Percentiles rank a stretch among this genome's conserved stretches.
These are phyloP conservation scores for Fusarium domesticum DNA, from an alignment of 2,329 filamentous ascomycete genomes.

Conservation along the genomic window DNA sequence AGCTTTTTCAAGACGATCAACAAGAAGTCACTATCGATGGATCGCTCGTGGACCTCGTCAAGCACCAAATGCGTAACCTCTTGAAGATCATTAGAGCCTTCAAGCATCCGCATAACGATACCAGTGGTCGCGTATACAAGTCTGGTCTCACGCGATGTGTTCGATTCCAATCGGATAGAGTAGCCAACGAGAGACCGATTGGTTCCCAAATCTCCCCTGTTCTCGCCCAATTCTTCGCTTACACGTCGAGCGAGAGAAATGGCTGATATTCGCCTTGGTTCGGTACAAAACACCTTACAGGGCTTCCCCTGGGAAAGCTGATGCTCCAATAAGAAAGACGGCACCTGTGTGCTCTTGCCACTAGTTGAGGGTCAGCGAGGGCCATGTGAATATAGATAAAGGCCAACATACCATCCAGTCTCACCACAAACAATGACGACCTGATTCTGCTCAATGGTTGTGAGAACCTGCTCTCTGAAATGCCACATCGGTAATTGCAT, in stretches of 20 bases:
- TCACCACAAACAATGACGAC: constrained; percentile 94
- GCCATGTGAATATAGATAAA: neutral
- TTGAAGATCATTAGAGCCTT: constrained; percentile 78
- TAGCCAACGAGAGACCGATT: constrained; percentile 84
- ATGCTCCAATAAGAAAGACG: constrained; percentile 87
- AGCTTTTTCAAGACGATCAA: constrained; percentile 87
- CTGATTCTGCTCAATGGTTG: constrained; percentile 73
- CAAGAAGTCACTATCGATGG: constrained; percentile 95
- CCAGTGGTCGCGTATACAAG: constrained; percentile 86
- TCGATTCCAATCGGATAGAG: constrained; percentile 88
- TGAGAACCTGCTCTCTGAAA: constrained; percentile 75
- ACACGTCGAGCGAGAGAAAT: constrained; percentile 91
- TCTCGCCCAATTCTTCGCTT: constrained; percentile 90
- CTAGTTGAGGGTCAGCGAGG: constrained; percentile 36
- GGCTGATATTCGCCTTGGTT: constrained; percentile 92
- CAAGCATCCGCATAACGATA: constrained; percentile 97
- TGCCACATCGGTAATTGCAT: constrained; percentile 86
- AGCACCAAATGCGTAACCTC: constrained; percentile 92
- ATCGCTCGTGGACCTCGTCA: constrained; percentile 96
- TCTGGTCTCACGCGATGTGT: constrained; percentile 74
- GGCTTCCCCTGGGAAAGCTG: constrained; percentile 74
- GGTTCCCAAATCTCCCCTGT: constrained; percentile 76
- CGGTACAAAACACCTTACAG: constrained; percentile 94
- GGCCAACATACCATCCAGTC: constrained; percentile 67
- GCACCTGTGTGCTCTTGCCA: constrained; percentile 97